A percentile compares a stretch with the other conserved stretches of the same genome.
phyloP scores from a whole-genome alignment of 371 early-diverging fungal species.

The Apophysomyces ossiformis region DNA sequence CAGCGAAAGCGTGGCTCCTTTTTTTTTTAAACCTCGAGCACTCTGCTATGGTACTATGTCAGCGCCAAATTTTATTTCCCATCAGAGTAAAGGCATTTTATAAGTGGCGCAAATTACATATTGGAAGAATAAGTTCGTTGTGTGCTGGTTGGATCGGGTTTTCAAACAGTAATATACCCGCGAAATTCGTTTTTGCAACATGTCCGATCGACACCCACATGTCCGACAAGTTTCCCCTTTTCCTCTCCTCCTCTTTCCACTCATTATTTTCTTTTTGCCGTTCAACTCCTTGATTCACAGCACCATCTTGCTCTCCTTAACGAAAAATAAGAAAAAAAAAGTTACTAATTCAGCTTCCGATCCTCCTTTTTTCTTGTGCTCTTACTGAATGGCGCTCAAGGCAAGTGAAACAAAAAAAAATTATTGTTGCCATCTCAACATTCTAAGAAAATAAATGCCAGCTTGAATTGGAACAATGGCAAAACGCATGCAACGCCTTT shows the following conservation, averaged over 20 bases:
- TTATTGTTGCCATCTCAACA: not conserved
- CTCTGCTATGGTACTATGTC: no score
- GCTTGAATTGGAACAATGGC: slow-evolving; percentile 59
- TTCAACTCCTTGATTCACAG: slow-evolving; percentile 8
- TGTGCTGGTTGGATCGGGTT: no score
- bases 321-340: not conserved
- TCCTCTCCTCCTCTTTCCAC: slow-evolving; percentile 2
- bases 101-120: no score
- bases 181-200: no score
- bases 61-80: no score
- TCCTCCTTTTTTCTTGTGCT: slow-evolving; percentile 9
- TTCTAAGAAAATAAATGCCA: slow-evolving; percentile 15
- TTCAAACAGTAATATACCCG: no score
- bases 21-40: no score
- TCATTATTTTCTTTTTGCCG: slow-evolving; percentile 1
- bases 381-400: slow-evolving; percentile 29
- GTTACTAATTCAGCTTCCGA: slow-evolving; percentile 6
- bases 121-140: no score
- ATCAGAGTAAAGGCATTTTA: no score
- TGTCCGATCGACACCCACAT: no score
- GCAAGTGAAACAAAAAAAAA: slow-evolving; percentile 9
- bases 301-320: not conserved
- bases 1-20: no score
- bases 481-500: slow-evolving; percentile 48
- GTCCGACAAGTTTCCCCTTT: not conserved